phyloP scores from a whole-genome alignment of 1,284 basidiomycete genomes.

The Pseudozyma thailandica region DNA sequence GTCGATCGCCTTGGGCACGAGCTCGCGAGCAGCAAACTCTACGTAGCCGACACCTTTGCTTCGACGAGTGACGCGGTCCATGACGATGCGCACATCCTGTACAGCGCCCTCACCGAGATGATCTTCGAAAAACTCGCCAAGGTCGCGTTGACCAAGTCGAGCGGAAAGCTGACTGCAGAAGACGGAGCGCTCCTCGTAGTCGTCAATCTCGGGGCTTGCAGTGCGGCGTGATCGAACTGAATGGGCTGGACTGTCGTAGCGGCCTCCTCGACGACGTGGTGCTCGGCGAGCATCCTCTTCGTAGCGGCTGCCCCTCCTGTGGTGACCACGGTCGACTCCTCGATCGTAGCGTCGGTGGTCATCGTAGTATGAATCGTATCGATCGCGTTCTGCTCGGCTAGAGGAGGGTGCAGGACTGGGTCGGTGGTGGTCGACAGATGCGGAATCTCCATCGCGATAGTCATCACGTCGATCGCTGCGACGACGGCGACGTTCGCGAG shows the following conservation, averaged over 20 bases:
- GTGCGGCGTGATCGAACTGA: conserved; percentile 43
- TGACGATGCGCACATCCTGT: conserved; percentile 93
- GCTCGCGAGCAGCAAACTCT: conserved; percentile 87
- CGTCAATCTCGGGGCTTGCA: conserved; percentile 62
- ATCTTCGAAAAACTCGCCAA: conserved; percentile 98
- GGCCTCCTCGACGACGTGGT: conserved; percentile 23
- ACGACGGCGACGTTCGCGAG: conserved; percentile 55
- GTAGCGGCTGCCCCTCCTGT: conserved; percentile 21
- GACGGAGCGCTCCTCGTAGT: conserved; percentile 87
- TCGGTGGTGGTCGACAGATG: conserved; percentile 15
- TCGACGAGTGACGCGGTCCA: conserved; percentile 87
- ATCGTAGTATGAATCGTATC: conserved; percentile 43
- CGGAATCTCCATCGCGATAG: conserved; percentile 28
- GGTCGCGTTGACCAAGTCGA: conserved; percentile 90
- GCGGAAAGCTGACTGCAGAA: conserved; percentile 98
- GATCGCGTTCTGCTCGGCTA: conserved; percentile 30
- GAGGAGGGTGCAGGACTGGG: conserved; percentile 31
- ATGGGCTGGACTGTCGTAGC: conserved; percentile 31
- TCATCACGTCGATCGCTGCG: conserved; percentile 40
- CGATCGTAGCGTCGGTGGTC: conserved; percentile 39
- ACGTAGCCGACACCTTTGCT: conserved; percentile 98
- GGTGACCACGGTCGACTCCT: conserved; percentile 15
- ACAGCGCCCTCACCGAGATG: conserved; percentile 88
- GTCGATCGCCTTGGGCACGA: conserved; percentile 87
- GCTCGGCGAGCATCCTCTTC: conserved; percentile 29